Percentiles rank a stretch among this genome's conserved stretches.
Conservation (phyloP, 2,329 filamentous ascomycete species). For the Verticillium albo-atrum region DNA sequence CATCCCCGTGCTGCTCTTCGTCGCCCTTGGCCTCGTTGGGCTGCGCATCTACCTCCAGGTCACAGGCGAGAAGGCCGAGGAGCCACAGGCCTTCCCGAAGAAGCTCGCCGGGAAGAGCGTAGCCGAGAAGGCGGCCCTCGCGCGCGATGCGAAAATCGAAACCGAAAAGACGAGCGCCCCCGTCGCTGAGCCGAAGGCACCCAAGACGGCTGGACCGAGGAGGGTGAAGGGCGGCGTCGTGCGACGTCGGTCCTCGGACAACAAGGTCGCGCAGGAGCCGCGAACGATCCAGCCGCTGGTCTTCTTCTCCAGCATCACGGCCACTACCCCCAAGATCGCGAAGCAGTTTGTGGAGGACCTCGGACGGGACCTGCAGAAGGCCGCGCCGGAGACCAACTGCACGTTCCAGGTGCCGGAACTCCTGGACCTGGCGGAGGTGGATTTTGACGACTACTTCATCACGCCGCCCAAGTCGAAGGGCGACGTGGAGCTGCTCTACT, state of each 20-base stretch:
- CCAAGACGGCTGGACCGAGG: conserved; percentile 37
- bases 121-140: conserved; percentile 6
- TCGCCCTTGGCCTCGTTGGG: conserved; percentile 6
- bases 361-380: conserved; percentile 43
- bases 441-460: conserved; percentile 92
- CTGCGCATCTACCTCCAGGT: conserved; percentile 12
- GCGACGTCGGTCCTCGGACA: conserved; percentile 7
- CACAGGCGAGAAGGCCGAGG: conserved; percentile 5
- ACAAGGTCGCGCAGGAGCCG: conserved; percentile 20
- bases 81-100: conserved; percentile 9
- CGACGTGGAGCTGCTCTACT: conserved; percentile 68
- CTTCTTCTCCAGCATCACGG: conserved; percentile 88
- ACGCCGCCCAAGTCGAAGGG: conserved; percentile 59
- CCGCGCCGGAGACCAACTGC: conserved; percentile 31
- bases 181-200: conserved; percentile 18
- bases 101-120: conserved; percentile 6
- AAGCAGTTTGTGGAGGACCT: conserved; percentile 57
- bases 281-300: conserved; percentile 66
- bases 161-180: conserved; percentile 6
- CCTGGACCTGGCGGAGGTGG: conserved; percentile 77
- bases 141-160: conserved; percentile 6
- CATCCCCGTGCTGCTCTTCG: conserved; percentile 10
- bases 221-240: conserved; percentile 42
- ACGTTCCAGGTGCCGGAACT: conserved; percentile 56
- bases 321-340: conserved; percentile 72